Base-by-base conservation (phyloP, 2,329 filamentous ascomycete species). In the Domatiomyces catenatus region DNA sequence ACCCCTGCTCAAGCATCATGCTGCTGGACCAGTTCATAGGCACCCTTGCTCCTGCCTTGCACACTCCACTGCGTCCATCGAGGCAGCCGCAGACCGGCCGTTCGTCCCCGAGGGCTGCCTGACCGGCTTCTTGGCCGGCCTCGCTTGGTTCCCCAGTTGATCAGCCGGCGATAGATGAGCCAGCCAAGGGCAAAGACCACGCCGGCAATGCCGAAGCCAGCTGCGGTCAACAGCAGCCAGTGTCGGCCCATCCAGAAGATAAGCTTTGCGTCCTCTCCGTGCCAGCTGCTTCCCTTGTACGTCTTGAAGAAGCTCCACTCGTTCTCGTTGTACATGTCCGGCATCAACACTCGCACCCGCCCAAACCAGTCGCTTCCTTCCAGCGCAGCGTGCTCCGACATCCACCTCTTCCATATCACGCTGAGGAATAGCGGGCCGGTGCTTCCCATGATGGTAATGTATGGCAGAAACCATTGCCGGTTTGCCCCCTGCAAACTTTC, bases 361-460 rank as follows among this genome's bases (percentile, higher is more conserved):
- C 75, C 60, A 61, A 65, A 24, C 71, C 68, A 44, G 65, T 64
- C 8, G 8, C 26, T 28, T 8, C 45, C 45, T 66, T 73, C 44
- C 1, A 67, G 64, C 20, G 63, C 59, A 5, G 63, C 59, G 39
- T 68, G 69, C 17, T 71, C 67, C 32, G 74, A 71, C 64, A 80
- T 79, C 65, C 84, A 88, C 64, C 86, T 79, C 61, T 84, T 80
- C 81, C 84, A 84, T 53, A 86, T 75, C 42, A 88, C 76, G 50
- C 79, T 85, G 45, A 89, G 67, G 69, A 86, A 89, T 26, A 89
- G 69, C 0, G 84, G 84, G 0, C 84, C 84, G 0, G 85, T 85
- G 8, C 79, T 80, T 46, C 83, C 81, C 85, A 89, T 89, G 59
- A 89, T 82, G 20, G 82, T 86, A 60, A 85, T 82, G 64, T 89